phyloP scores from a whole-genome alignment of 2,329 filamentous ascomycete species.

The Botrytis elliptica region DNA sequence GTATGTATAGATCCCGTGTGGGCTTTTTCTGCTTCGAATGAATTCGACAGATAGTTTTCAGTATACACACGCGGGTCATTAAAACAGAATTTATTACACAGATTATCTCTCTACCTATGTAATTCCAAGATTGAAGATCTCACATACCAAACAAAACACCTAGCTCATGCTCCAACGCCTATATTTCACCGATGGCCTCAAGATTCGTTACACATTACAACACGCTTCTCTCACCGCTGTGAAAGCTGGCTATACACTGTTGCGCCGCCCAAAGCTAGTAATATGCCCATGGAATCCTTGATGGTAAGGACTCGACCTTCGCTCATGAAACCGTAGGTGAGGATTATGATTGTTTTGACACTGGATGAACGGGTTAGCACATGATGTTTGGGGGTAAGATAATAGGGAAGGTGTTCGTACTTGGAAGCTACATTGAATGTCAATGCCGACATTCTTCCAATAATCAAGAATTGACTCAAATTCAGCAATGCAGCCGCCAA shows the following conservation, averaged over 20 bases:
- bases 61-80: not conserved
- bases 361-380: constrained; percentile 35
- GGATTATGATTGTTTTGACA: constrained; percentile 47
- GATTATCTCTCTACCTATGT: not conserved
- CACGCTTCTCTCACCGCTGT: constrained; percentile 24
- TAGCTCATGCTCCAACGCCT: not conserved
- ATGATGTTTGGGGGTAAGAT: not conserved
- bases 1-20: not conserved
- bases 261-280: constrained; percentile 46
- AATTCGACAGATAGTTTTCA: not conserved
- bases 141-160: not conserved
- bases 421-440: constrained; percentile 39
- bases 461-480: constrained; percentile 44
- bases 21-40: not conserved
- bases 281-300: constrained; percentile 44
- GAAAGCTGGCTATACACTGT: constrained; percentile 46
- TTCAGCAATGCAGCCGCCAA: constrained; percentile 44
- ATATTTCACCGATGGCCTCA: not conserved
- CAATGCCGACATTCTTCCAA: constrained; percentile 37
- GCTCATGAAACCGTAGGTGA: constrained; percentile 47
- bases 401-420: constrained; percentile 24
- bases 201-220: not conserved
- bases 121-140: not conserved
- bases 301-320: constrained; percentile 44
- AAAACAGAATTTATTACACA: not conserved